Evolutionary conservation across 2,329 filamentous ascomycete genomes (phyloP), one percentile per base, ranked within the genome.

Genomic region (Trichoderma cornu-damae): DNA sequence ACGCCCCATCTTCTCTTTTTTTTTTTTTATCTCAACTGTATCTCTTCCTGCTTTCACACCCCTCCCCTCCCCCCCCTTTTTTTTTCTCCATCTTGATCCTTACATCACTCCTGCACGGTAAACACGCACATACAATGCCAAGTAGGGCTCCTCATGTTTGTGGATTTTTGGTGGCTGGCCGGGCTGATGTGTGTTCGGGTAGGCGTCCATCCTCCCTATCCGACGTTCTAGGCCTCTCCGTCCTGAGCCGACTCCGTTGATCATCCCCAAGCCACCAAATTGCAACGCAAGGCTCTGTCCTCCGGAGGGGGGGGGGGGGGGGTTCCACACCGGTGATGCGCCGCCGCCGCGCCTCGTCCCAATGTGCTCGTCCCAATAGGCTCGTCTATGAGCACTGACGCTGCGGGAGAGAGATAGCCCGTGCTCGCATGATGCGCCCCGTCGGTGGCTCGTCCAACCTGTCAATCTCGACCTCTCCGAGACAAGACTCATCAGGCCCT

Each of bases 391-490:
- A 82, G 83, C 0, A 79, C 81, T 52, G 87, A 90, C 60, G 77
- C 81, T 0, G 72, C 82, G 16, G 88, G 88, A 49, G 79, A 86
- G 16, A 88, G 88, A 49, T 79, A 86, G 57, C 80, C 85, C 0
- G 77, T 88, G 52, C 77, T 91, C 4, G 84, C 86, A 2, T 64
- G n/a, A n/a, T 89, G 6, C 89, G 88, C 72, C 85, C 78, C 0
- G 70, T 90, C 62, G 83, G 79, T 60, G 84, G 88, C 66, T 81
- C 79, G 75, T 0, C 83, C 87, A 0, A 76, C 91, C 20, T 56
- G 87, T 84, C 26, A 87, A 83, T 65, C 80, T 91, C 57, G 87
- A 91, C 68, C 83, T 91, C 44, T 92, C 88, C 88, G 88, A 91
- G 70, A 89, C 88, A 1, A n/a, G 88, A 91, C 66, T 83, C 80